phyloP scores from a whole-genome alignment of 257 asterid genomes.

The Hygrophila difformis region DNA sequence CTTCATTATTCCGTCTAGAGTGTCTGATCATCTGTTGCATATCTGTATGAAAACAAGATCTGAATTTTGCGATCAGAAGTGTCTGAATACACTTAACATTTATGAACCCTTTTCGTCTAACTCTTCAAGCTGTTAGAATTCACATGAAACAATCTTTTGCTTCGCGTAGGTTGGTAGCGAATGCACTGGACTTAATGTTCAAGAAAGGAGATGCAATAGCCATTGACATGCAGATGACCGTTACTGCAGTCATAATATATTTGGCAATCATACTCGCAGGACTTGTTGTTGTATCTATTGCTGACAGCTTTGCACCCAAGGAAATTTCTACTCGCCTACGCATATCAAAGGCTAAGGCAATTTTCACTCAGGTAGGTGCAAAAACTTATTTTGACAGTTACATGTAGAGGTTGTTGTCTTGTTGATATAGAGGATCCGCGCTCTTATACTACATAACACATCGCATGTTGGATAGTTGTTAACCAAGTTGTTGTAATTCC shows the following conservation, averaged over 20 bases:
- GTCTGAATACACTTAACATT: too few relatives aligned
- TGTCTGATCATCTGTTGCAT: too few relatives aligned
- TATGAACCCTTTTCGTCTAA: too few relatives aligned
- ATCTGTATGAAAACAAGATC: too few relatives aligned
- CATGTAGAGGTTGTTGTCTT: too few relatives aligned
- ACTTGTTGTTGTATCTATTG: constrained; percentile 71
- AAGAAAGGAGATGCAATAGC: constrained; percentile 83
- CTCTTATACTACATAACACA: too few relatives aligned
- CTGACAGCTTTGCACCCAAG: constrained; percentile 91
- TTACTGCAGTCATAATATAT: constrained; percentile 71
- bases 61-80: too few relatives aligned
- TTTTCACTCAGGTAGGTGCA: constrained; percentile 73
- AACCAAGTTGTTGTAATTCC: too few relatives aligned
- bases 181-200: constrained; percentile 61
- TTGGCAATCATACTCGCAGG: constrained; percentile 83
- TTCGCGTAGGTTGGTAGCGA: constrained; percentile 75
- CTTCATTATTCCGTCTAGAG: too few relatives aligned
- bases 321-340: constrained; percentile 82
- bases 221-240: constrained; percentile 96
- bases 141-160: neutral
- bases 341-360: constrained; percentile 65
- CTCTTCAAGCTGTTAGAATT: too few relatives aligned
- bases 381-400: neutral
- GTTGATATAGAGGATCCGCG: too few relatives aligned
- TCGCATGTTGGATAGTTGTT: too few relatives aligned